phyloP scores from a whole-genome alignment of 179 eudicot species.

The Drosera spatulata region DNA sequence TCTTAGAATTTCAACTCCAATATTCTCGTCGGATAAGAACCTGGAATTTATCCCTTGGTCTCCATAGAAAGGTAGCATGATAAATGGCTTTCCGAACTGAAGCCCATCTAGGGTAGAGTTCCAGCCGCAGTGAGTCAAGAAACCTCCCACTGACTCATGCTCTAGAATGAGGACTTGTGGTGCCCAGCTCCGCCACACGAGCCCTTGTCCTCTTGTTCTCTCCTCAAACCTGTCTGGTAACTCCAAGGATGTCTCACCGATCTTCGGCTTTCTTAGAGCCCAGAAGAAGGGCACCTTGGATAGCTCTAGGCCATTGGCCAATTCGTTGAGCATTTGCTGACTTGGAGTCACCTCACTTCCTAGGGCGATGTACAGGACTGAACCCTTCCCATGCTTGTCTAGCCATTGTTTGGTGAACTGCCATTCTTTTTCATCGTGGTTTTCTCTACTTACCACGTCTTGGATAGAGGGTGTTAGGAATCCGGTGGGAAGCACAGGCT shows the following conservation, averaged over 20 bases:
- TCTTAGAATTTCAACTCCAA: constrained; percentile 29
- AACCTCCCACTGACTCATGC: constrained; percentile 40
- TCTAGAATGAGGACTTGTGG: constrained; percentile 33
- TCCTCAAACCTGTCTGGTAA: constrained; percentile 48
- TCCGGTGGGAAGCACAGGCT: no score
- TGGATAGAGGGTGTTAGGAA: no score
- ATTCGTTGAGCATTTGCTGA: constrained; percentile 22
- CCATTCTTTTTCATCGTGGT: not conserved
- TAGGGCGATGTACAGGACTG: constrained; percentile 38
- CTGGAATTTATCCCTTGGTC: constrained; percentile 45
- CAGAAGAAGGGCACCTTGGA: constrained; percentile 19
- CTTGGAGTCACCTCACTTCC: constrained; percentile 59
- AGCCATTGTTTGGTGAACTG: constrained; percentile 30
- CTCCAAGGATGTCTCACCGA: constrained; percentile 15
- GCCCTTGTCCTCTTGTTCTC: constrained; percentile 29
- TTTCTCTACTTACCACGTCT: constrained; percentile 6
- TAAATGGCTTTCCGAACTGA: no score
- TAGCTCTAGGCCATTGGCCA: constrained; percentile 53
- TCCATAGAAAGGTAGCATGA: not conserved
- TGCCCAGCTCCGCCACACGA: constrained; percentile 37
- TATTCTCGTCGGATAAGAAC: constrained; percentile 18
- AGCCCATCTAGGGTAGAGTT: no score
- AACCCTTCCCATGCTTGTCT: constrained; percentile 37
- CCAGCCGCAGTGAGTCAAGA: constrained; percentile 41
- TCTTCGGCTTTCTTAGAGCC: constrained; percentile 8